These are phyloP conservation scores for Penicillium subrubescens DNA, from an alignment of 495 filamentous ascomycete species.

Conservation along the genomic window DNA sequence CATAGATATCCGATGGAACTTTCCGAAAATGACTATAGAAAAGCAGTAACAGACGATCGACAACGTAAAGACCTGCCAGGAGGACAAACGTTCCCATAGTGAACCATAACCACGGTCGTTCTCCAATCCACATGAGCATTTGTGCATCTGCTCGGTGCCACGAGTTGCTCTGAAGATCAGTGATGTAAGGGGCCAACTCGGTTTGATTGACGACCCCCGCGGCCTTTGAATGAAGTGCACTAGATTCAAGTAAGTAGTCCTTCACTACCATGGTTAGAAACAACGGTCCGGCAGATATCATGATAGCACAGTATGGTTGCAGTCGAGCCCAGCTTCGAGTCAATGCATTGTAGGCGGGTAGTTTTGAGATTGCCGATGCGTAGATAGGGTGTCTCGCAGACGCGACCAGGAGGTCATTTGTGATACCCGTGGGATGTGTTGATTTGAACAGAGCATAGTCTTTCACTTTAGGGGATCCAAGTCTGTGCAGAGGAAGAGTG, in stretches of 20 bases:
- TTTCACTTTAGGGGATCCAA: background rate
- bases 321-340: slow-evolving; percentile 12
- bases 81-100: slow-evolving; percentile 3
- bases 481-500: background rate
- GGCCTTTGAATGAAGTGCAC: background rate
- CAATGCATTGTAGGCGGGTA: slow-evolving; percentile 4
- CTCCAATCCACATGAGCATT: slow-evolving; percentile 13
- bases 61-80: background rate
- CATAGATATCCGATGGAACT: background rate
- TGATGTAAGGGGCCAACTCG: slow-evolving; percentile 1
- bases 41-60: slow-evolving; percentile 4
- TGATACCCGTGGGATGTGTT: slow-evolving; percentile 9
- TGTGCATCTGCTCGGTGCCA: slow-evolving; percentile 11
- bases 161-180: slow-evolving; percentile 6
- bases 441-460: slow-evolving; percentile 15
- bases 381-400: slow-evolving; percentile 10
- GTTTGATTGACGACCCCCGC: background rate
- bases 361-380: slow-evolving; percentile 1
- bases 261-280: slow-evolving; percentile 13
- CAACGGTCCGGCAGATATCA: slow-evolving; percentile 15
- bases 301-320: slow-evolving; percentile 14
- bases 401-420: slow-evolving; percentile 10
- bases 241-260: slow-evolving; percentile 6
- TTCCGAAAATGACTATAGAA: background rate
- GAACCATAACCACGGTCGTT: slow-evolving; percentile 11